phyloP scores from a whole-genome alignment of 2,329 filamentous ascomycete species.

The Elsinoe perseae region DNA sequence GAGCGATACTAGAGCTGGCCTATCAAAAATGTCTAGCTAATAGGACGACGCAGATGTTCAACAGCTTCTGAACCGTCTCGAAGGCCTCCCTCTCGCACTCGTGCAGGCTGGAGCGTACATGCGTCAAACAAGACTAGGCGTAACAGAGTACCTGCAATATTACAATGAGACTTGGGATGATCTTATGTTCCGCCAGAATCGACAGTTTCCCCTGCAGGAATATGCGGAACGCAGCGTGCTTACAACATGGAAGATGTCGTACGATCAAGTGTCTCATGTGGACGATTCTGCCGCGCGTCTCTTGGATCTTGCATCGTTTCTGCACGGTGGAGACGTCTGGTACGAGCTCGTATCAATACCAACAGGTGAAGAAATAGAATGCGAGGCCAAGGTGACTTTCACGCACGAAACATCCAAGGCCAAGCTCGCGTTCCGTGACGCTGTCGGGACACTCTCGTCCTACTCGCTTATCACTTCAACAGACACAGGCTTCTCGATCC shows the following conservation, averaged over 20 bases:
- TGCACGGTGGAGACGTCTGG: constrained; percentile 26
- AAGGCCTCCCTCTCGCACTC: constrained; percentile 26
- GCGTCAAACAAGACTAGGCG: constrained; percentile 15
- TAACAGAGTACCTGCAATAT: constrained; percentile 11
- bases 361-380: no score
- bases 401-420: no score
- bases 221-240: constrained; percentile 23
- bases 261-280: constrained; percentile 24
- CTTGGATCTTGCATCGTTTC: constrained; percentile 27
- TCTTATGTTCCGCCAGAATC: constrained; percentile 4
- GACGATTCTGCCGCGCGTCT: constrained; percentile 23
- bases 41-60: no score
- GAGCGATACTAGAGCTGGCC: no score
- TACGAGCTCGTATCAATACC: constrained; percentile 23
- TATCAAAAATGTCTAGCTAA: no score
- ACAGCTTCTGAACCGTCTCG: constrained; percentile 24
- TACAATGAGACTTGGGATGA: constrained; percentile 16
- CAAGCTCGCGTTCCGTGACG: constrained; percentile 21
- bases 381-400: no score
- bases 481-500: constrained; percentile 27
- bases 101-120: constrained; percentile 25
- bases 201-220: not conserved
- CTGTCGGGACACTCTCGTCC: constrained; percentile 22
- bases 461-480: constrained; percentile 25
- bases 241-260: constrained; percentile 30